Base-by-base conservation (phyloP, 805 yeast species). In the Metschnikowia proteae region DNA sequence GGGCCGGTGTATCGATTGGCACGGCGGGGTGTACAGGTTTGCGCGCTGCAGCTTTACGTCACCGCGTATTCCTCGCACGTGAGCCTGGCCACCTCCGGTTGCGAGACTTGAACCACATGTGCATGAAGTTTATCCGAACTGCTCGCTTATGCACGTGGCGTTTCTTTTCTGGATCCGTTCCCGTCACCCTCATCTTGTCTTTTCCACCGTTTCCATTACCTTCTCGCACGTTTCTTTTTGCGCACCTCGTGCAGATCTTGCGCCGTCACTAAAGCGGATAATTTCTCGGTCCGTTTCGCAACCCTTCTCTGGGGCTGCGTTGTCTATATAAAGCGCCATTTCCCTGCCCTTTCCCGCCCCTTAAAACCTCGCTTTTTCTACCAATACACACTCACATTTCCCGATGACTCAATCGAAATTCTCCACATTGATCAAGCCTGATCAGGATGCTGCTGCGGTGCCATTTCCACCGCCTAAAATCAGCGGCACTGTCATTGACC, bases 401-500 rank as follows among this genome's bases (percentile, higher is more conserved):
- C 17, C 29, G 42, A 50, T 53, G 27, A 32, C 46, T 8, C 29
- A 52, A 22, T 42, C 47, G 39, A 48, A 46, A 11, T 56, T 46
- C 49, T 46, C 54, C 33, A 53, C 60, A 13, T 43, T 56, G 47
- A 55, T 56, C 50, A 55, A 53, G 49, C 60, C 60, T 7, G 50
- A 46, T 28, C 54, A 51, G 34, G 60, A 55, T 38, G 49, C 47
- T 44, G 45, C 43, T 7, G 34, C 55, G 1, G 60, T 56, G 23
- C 60, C 60, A 4, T 49, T 43, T 26, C 36, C 52, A 4, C 48
- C 58, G 2, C 60, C 60, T 4, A 43, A 51, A 25, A 36, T 56
- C 25, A 28, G 28, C 8, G 59, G 60, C 6, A 47, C 59, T 8
- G 55, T 48, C 17, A 45, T 45, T 33, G 60, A 56, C 40, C 43